These are phyloP conservation scores for Ampelomyces quisqualis DNA, from an alignment of 2,329 filamentous ascomycete species.

Conservation along the genomic window DNA sequence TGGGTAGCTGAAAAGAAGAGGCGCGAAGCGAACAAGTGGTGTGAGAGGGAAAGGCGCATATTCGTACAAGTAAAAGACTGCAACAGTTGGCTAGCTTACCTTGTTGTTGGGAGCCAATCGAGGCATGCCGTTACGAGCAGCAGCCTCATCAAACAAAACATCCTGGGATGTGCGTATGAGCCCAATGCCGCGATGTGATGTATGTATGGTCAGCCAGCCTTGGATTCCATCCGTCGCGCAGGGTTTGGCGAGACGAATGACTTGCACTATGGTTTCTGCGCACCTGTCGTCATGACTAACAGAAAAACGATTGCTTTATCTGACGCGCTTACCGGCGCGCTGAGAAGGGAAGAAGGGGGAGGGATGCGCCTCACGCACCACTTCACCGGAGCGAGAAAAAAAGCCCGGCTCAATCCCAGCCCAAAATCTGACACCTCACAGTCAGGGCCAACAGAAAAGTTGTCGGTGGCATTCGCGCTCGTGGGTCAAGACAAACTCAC, in stretches of 20 bases:
- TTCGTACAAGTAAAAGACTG: no score
- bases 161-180: no score
- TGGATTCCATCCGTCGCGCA: not conserved
- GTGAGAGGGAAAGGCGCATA: not conserved
- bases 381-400: slow-evolving; percentile 2
- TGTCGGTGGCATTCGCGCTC: not conserved
- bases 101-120: slow-evolving; percentile 5
- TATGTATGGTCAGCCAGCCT: not conserved
- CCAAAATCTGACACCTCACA: not conserved
- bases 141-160: not conserved
- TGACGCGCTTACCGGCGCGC: slow-evolving; percentile 1
- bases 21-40: not conserved
- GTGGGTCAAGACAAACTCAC: not conserved
- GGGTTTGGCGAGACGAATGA: not conserved
- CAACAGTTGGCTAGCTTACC: slow-evolving; percentile 5
- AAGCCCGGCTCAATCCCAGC: not conserved
- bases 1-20: not conserved
- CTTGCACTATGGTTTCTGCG: not conserved
- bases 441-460: not conserved
- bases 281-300: slow-evolving; percentile 1
- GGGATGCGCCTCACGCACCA: slow-evolving; percentile 5
- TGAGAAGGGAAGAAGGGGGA: not conserved
- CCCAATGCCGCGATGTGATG: no score
- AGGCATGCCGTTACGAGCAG: not conserved
- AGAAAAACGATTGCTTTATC: not conserved